These are phyloP conservation scores for Aspergillus bertholletiae DNA, from an alignment of 495 filamentous ascomycete genomes.

Conservation along the genomic window DNA sequence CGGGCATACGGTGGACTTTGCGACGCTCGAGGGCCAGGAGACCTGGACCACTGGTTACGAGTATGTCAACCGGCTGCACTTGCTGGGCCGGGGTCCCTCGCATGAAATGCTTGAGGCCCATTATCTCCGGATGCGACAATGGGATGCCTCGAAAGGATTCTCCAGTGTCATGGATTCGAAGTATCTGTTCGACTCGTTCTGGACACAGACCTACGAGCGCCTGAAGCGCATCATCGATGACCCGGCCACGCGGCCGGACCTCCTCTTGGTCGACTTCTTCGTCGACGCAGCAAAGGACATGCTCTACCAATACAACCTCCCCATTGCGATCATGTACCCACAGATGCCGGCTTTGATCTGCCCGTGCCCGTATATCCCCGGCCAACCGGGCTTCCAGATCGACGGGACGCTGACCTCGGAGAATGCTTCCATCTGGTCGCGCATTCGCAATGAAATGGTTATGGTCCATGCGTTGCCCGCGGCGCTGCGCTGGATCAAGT, in stretches of 20 bases:
- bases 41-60: constrained; percentile 24
- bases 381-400: constrained; percentile 35
- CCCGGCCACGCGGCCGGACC: constrained; percentile 20
- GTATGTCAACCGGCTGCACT: constrained; percentile 24
- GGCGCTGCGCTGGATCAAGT: constrained; percentile 22
- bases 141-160: constrained; percentile 26
- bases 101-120: constrained; percentile 20
- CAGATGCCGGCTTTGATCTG: constrained; percentile 35
- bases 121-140: constrained; percentile 27
- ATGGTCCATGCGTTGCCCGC: constrained; percentile 16
- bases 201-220: constrained; percentile 30
- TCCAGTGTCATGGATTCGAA: constrained; percentile 25
- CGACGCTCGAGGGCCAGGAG: constrained; percentile 34
- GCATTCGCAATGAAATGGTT: constrained; percentile 26
- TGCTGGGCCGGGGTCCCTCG: constrained; percentile 17
- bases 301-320: constrained; percentile 23
- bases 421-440: constrained; percentile 28
- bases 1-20: constrained; percentile 35
- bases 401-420: constrained; percentile 30
- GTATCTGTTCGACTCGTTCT: constrained; percentile 33
- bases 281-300: constrained; percentile 36
- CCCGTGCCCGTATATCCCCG: constrained; percentile 32
- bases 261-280: constrained; percentile 38
- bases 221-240: constrained; percentile 23
- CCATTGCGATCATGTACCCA: constrained; percentile 34